These are phyloP conservation scores for Elsinoe perseae DNA, from an alignment of 2,329 filamentous ascomycete genomes.

Conservation along the genomic window DNA sequence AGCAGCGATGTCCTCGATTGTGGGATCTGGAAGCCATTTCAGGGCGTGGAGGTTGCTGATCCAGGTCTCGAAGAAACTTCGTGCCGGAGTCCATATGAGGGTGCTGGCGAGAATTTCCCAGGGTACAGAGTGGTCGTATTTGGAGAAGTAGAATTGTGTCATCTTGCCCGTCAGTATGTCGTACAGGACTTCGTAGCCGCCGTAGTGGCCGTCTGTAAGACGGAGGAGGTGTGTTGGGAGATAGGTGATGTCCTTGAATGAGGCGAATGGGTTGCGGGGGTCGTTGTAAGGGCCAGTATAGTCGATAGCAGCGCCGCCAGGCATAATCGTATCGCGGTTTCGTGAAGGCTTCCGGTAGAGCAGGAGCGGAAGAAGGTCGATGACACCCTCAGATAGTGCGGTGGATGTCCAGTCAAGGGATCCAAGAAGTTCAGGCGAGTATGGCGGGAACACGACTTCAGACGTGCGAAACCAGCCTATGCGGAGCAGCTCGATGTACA, in stretches of 20 bases:
- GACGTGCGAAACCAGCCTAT: background rate
- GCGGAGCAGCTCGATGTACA: background rate
- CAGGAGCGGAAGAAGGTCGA: background rate
- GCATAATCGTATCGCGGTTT: background rate
- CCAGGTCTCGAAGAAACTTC: background rate
- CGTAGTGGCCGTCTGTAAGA: background rate
- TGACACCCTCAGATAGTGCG: background rate
- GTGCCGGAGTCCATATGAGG: background rate
- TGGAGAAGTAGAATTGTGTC: background rate
- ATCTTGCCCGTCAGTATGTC: background rate
- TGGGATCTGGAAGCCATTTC: conserved; percentile 13
- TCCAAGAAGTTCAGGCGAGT: background rate
- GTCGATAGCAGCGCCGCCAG: background rate
- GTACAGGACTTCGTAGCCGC: conserved; percentile 10
- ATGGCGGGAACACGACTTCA: background rate
- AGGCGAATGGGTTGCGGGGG: background rate
- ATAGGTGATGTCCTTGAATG: background rate
- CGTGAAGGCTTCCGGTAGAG: background rate
- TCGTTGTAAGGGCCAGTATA: background rate
- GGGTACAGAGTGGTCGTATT: background rate
- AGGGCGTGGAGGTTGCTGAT: background rate
- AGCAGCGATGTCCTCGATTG: background rate
- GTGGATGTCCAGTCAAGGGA: background rate
- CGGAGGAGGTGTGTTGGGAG: background rate
- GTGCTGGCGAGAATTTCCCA: background rate